Percentiles rank a stretch among this genome's conserved stretches.
These are phyloP conservation scores for Cadophora sp. DNA, from an alignment of 2,329 filamentous ascomycete genomes.

Conservation along the genomic window DNA sequence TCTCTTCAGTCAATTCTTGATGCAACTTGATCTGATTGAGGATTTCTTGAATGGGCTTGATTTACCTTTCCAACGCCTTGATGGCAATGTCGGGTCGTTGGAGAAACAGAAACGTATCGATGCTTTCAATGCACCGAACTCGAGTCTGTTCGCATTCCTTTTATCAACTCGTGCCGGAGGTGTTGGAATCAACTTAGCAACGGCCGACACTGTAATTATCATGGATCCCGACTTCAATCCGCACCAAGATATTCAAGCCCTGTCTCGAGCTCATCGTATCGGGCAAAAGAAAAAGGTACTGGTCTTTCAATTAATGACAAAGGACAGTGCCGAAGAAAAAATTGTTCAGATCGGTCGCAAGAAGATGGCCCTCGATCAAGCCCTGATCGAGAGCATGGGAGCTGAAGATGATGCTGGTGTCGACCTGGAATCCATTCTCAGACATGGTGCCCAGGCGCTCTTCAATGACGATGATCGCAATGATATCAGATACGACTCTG, in stretches of 20 bases:
- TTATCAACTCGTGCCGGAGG: constrained; percentile 94
- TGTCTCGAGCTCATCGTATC: constrained; percentile 93
- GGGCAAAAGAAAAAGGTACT: constrained; percentile 96
- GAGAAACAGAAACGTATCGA: constrained; percentile 97
- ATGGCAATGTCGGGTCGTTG: constrained; percentile 80
- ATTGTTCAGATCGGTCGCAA: constrained; percentile 95
- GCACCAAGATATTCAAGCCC: constrained; percentile 94
- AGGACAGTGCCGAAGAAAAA: constrained; percentile 88
- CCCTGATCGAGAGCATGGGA: constrained; percentile 91
- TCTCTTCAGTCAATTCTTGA: constrained; percentile 94
- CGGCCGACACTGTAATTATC: constrained; percentile 97
- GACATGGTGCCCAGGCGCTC: constrained; percentile 84
- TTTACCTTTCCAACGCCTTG: constrained; percentile 78
- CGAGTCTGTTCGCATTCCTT: constrained; percentile 85
- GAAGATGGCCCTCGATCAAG: constrained; percentile 95
- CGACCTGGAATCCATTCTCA: constrained; percentile 87
- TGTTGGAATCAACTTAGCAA: constrained; percentile 96
- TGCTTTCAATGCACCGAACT: constrained; percentile 86
- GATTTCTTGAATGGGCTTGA: constrained; percentile 85
- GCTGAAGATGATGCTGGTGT: constrained; percentile 78
- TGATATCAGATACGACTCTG: constrained; percentile 81
- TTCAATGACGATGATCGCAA: constrained; percentile 78
- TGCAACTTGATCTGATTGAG: constrained; percentile 87
- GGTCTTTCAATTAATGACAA: constrained; percentile 93
- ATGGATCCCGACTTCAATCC: constrained; percentile 63